phyloP scores from a whole-genome alignment of 78 protist species.

The Dictyostelium brefeldianum region DNA sequence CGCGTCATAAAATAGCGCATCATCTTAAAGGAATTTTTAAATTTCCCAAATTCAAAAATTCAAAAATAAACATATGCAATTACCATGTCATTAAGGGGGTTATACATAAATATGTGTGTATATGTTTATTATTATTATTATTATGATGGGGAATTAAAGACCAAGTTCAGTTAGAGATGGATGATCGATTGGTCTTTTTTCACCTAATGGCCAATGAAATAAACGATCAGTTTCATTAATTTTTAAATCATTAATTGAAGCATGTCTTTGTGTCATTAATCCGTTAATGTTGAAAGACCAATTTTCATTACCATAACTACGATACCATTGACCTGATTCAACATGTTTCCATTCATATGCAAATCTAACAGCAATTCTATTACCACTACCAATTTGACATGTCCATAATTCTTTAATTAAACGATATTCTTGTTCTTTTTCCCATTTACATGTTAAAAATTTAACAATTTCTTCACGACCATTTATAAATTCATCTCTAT shows the following conservation, averaged over 20 bases:
- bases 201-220: slow-evolving; percentile 57
- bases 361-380: slow-evolving; percentile 84
- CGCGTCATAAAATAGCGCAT: no score
- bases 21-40: no score
- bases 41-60: no score
- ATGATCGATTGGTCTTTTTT: slow-evolving; percentile 30
- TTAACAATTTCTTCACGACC: slow-evolving; percentile 73
- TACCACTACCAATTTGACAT: slow-evolving; percentile 8
- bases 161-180: slow-evolving; percentile 40
- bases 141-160: not conserved
- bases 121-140: no score
- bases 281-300: slow-evolving; percentile 80
- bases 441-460: slow-evolving; percentile 75
- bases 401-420: slow-evolving; percentile 84
- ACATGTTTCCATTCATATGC: slow-evolving; percentile 78
- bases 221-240: slow-evolving; percentile 38
- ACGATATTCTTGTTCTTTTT: slow-evolving; percentile 73
- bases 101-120: no score
- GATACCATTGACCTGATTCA: slow-evolving; percentile 22
- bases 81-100: no score
- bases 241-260: slow-evolving; percentile 73
- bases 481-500: slow-evolving; percentile 48
- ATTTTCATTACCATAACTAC: slow-evolving; percentile 89
- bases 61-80: no score
- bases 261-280: slow-evolving; percentile 62